Evolutionary conservation across 169 alveolate genomes (phyloP), one percentile per base, ranked within the genome.

Genomic region (Plasmodium berghei): DNA sequence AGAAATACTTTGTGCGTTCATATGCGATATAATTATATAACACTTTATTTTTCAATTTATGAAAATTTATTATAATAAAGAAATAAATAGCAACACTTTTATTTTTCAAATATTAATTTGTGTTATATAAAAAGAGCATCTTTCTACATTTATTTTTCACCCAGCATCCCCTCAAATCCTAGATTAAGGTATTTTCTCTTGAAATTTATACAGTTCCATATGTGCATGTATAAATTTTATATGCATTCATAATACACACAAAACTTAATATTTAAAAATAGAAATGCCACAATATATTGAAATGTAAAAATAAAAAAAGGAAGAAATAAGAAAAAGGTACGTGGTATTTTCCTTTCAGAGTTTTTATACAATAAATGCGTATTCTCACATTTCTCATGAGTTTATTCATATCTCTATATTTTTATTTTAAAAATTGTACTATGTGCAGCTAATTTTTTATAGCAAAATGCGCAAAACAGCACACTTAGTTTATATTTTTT

Each of bases 201-300:
- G 42, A 34, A 5, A 34, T 34, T 34, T 34, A 4, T 34, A 34
- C 42, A 34, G 42, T 5, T 3, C 42, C 42, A 34, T 34, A 34
- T 34, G 42, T 52, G n/a, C 18, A 14, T 52, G 9, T n/a, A 12
- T 2, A 14, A 52, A 9, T 6, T 6, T 52, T 52, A 52, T n/a
- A 52, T 52, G 6, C 59, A 52, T 52, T 52, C 59, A 52, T 52
- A 52, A 9, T 52, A n/a, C 59, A 52, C 59, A 52, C 59, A 52
- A 14, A 52, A 52, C n/a, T n/a, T 52, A 34, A 34, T 34, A 34
- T 34, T 34, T 34, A 3, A 34, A 34, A 52, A 12, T 52, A 52
- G 18, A 14, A 12, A 12, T 49, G 20, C 58, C 58, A 49, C 14
- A 49, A 49, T 1, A 49, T 12, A 49, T 12, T 49, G 14, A 49